A percentile compares a stretch with the other conserved stretches of the same genome.
Conservation (phyloP, 2,329 filamentous ascomycete genomes). For the Fusarium burgessii region DNA sequence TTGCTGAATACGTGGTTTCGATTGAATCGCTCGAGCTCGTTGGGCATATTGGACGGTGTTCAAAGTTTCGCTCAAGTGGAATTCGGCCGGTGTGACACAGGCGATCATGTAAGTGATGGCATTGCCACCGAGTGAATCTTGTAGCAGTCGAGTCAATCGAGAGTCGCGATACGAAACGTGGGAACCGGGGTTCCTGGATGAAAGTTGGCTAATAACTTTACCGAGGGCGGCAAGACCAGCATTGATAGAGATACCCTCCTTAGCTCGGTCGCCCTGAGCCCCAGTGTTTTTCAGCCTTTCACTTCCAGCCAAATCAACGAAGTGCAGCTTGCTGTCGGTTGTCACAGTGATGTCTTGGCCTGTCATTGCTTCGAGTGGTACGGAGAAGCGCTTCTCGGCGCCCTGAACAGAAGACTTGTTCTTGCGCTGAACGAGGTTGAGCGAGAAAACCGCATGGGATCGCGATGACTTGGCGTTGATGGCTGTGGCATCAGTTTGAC, state of each 20-base stretch:
- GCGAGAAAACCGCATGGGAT: slow-evolving; percentile 95
- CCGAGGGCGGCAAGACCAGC: slow-evolving; percentile 93
- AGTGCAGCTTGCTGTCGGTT: slow-evolving; percentile 97
- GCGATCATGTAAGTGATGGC: slow-evolving; percentile 99
- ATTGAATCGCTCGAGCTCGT: slow-evolving; percentile 94
- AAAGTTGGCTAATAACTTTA: slow-evolving; percentile 98
- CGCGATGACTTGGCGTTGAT: slow-evolving; percentile 98
- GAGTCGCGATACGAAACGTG: slow-evolving; percentile 99
- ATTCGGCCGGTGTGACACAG: slow-evolving; percentile 95
- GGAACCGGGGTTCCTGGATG: slow-evolving; percentile 85
- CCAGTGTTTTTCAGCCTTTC: slow-evolving; percentile 97
- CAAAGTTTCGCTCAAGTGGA: slow-evolving; percentile 95
- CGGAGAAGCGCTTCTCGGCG: slow-evolving; percentile 86
- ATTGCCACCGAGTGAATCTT: slow-evolving; percentile 96
- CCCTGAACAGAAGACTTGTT: slow-evolving; percentile 65
- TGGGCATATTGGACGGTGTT: slow-evolving; percentile 99
- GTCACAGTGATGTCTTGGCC: slow-evolving; percentile 77
- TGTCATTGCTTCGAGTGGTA: slow-evolving; percentile 84
- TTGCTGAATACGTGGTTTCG: slow-evolving; percentile 96
- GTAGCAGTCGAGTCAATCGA: slow-evolving; percentile 92
- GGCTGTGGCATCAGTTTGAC: slow-evolving; percentile 95
- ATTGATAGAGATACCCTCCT: slow-evolving; percentile 98
- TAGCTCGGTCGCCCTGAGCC: slow-evolving; percentile 92
- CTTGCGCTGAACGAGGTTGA: slow-evolving; percentile 92
- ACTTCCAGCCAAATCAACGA: slow-evolving; percentile 96